Conservation (phyloP, 2,329 filamentous ascomycete species). For the Erysiphe neolycopersici region DNA sequence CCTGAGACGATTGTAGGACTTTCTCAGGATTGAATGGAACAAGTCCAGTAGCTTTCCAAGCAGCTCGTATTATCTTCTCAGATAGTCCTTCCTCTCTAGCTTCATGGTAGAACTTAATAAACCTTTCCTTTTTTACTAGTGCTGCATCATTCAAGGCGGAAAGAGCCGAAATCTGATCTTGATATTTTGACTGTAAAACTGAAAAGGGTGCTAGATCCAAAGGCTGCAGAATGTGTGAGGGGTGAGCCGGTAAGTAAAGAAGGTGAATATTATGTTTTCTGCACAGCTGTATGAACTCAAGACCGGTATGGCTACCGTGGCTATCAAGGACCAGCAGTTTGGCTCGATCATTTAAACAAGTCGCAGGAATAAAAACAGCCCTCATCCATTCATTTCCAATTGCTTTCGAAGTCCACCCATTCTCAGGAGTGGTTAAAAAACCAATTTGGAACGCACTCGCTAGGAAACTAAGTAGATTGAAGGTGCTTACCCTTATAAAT, state of each 20-base stretch:
- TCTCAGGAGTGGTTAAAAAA: too few species aligned
- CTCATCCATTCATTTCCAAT: not conserved
- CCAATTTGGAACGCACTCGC: too few species aligned
- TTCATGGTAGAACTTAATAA: not conserved
- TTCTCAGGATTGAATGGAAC: not conserved
- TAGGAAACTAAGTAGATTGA: too few species aligned
- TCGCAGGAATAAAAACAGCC: not conserved
- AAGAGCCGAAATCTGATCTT: not conserved
- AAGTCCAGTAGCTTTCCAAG: not conserved
- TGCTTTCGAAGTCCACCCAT: not conserved
- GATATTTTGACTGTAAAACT: not conserved
- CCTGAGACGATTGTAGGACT: not conserved
- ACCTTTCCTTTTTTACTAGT: not conserved
- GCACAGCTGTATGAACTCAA: not conserved
- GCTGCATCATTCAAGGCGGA: not conserved
- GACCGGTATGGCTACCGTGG: not conserved
- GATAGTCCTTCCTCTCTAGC: not conserved
- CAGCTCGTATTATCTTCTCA: not conserved
- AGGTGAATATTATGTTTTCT: not conserved
- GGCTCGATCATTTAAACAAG: not conserved
- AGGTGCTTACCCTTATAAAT: too few species aligned
- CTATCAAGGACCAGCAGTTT: not conserved
- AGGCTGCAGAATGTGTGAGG: not conserved
- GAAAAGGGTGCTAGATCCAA: not conserved
- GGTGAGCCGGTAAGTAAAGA: not conserved